Conservation (phyloP, 2,329 filamentous ascomycete genomes). For the Teratosphaeria epicoccoides region DNA sequence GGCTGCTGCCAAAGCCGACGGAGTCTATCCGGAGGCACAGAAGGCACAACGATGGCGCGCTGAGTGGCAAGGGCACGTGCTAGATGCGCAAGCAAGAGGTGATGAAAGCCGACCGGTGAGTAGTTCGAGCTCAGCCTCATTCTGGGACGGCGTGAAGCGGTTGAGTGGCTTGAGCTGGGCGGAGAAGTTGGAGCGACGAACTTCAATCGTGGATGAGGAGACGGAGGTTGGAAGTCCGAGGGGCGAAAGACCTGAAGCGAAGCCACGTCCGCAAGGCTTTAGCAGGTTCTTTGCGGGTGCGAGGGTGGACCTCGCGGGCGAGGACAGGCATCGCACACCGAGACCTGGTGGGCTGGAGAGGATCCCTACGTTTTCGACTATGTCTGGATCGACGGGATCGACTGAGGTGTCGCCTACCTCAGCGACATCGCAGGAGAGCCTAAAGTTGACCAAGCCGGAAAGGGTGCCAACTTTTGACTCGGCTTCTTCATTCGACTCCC, state of each 20-base stretch:
- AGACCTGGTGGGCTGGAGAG: not conserved
- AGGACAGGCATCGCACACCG: not conserved
- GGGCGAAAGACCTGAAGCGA: not conserved
- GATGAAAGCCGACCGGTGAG: not conserved
- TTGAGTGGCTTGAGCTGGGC: not conserved
- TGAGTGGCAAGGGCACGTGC: not conserved
- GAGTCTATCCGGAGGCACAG: conserved; percentile 4
- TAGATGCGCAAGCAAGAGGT: not conserved
- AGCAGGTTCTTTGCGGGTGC: not conserved
- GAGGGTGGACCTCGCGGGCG: not conserved
- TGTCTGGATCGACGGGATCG: not conserved
- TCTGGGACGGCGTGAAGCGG: not conserved
- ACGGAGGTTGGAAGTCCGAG: not conserved
- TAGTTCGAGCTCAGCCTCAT: not conserved
- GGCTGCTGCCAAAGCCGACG: conserved; percentile 3
- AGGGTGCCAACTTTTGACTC: not conserved
- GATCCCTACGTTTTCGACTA: conserved; percentile 1
- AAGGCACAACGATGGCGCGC: conserved; percentile 4
- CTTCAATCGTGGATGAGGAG: not conserved
- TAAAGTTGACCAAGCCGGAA: not conserved
- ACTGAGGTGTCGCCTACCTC: not conserved
- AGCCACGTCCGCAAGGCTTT: not conserved
- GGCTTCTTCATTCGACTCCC: not conserved
- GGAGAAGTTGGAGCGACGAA: not conserved
- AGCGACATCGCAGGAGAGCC: not conserved